Percentiles rank a stretch among this genome's conserved stretches.
phyloP scores from a whole-genome alignment of 306 rosid species.

The Betula pendula region DNA sequence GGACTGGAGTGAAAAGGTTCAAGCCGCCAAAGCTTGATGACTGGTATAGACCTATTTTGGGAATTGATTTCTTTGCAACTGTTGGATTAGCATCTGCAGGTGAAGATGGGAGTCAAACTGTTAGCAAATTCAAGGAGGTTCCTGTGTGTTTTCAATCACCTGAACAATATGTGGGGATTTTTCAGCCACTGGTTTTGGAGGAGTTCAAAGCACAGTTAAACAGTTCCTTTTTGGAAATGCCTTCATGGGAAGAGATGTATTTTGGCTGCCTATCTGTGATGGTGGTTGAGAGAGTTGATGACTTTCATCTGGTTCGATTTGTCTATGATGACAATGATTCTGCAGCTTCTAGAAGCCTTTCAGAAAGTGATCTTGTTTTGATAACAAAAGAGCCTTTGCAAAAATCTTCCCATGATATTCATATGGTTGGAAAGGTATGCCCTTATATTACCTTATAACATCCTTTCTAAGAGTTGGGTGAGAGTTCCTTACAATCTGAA shows the following conservation, averaged over 20 bases:
- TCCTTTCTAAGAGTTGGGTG: background rate
- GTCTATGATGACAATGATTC: conserved; percentile 68
- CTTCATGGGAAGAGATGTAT: conserved; percentile 80
- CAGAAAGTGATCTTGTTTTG: conserved; percentile 88
- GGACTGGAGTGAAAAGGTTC: conserved; percentile 66
- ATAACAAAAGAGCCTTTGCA: conserved; percentile 78
- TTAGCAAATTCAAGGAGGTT: conserved; percentile 69
- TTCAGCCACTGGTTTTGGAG: conserved; percentile 88
- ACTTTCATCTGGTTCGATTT: conserved; percentile 88
- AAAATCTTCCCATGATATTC: conserved; percentile 75
- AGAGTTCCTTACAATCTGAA: background rate
- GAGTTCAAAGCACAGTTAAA: conserved; percentile 91
- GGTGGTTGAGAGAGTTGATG: conserved; percentile 88
- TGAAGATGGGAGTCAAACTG: conserved; percentile 52
- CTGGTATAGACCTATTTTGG: conserved; percentile 90
- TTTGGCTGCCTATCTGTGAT: conserved; percentile 82
- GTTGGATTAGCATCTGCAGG: conserved; percentile 64
- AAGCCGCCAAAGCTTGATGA: conserved; percentile 80
- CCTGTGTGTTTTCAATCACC: conserved; percentile 84
- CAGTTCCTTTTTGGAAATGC: conserved; percentile 69
- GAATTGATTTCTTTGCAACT: conserved; percentile 69
- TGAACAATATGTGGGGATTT: conserved; percentile 76
- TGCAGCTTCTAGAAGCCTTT: conserved; percentile 58
- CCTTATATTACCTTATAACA: conserved; percentile 1
- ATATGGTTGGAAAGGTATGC: conserved; percentile 91